A percentile compares a stretch with the other conserved stretches of the same genome.
phyloP scores from a whole-genome alignment of 345 rosid genomes.

The Corymbia maculata region DNA sequence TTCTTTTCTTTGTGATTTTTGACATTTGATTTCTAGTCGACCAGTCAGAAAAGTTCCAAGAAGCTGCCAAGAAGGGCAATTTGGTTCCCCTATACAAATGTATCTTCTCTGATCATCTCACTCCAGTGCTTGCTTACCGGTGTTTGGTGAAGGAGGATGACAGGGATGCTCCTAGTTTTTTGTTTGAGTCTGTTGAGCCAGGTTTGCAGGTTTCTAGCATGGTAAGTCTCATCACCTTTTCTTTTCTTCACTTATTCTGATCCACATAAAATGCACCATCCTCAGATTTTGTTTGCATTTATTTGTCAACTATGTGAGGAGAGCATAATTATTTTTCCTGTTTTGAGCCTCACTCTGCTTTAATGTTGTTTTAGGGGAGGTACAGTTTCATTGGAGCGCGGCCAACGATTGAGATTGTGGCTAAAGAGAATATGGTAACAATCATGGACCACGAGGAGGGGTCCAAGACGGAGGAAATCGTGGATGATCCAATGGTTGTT shows the following conservation, averaged over 20 bases:
- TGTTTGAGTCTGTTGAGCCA: constrained; percentile 88
- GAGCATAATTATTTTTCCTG: not conserved
- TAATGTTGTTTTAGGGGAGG: constrained; percentile 42
- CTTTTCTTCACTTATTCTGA: not conserved
- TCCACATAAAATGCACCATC: not conserved
- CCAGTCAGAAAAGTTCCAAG: constrained; percentile 43
- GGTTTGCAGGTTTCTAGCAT: constrained; percentile 53
- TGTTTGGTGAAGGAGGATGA: constrained; percentile 94
- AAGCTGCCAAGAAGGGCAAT: constrained; percentile 71
- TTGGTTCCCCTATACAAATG: constrained; percentile 60
- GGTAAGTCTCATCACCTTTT: constrained; percentile 20
- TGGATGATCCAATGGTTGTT: constrained; percentile 89
- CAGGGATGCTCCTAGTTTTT: constrained; percentile 91
- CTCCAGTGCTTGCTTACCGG: constrained; percentile 83
- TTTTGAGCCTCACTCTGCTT: not conserved
- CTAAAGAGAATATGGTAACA: constrained; percentile 76
- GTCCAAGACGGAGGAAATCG: constrained; percentile 52
- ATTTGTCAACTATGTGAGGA: not conserved
- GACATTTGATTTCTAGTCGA: constrained; percentile 24
- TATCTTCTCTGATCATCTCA: constrained; percentile 86
- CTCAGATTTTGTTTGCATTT: not conserved
- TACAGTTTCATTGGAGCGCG: constrained; percentile 91
- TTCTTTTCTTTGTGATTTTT: not conserved
- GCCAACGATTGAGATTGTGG: constrained; percentile 79
- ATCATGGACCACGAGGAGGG: constrained; percentile 70